These are phyloP conservation scores for Coffea canephora DNA, from an alignment of 257 asterid genomes.

Conservation along the genomic window DNA sequence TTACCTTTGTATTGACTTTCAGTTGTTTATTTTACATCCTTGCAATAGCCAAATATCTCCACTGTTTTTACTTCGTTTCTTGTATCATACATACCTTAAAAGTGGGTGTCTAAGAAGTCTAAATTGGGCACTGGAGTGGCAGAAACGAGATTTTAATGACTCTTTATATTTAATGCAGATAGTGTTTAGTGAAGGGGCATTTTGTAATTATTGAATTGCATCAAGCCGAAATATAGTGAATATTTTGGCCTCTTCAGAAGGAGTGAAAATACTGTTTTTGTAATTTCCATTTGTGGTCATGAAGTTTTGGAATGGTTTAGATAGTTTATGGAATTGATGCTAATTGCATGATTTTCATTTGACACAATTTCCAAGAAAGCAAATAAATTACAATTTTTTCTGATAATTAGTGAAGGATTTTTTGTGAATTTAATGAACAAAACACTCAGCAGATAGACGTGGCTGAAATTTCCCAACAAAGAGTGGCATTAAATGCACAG, in stretches of 20 bases:
- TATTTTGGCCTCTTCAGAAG: not conserved
- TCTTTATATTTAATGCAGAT: not conserved
- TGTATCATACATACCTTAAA: not conserved
- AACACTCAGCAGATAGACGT: not conserved
- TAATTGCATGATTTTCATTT: not conserved
- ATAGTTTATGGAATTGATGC: not conserved
- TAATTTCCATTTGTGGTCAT: not conserved
- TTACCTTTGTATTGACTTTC: not conserved
- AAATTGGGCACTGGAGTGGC: not conserved
- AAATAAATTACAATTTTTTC: not conserved
- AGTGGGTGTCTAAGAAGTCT: not conserved
- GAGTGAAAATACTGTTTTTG: not conserved
- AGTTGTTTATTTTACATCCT: not conserved
- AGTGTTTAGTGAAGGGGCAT: not conserved
- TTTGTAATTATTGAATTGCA: not conserved
- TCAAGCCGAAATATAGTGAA: not conserved
- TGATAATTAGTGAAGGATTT: not conserved
- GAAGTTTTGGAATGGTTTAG: not conserved
- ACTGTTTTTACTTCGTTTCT: not conserved
- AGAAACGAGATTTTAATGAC: not conserved
- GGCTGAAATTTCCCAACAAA: not conserved
- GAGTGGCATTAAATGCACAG: constrained; percentile 1
- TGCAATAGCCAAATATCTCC: not conserved
- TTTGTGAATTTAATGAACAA: not conserved
- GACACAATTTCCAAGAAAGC: not conserved